phyloP scores from a whole-genome alignment of 345 rosid species.

The Limnanthes douglasii region DNA sequence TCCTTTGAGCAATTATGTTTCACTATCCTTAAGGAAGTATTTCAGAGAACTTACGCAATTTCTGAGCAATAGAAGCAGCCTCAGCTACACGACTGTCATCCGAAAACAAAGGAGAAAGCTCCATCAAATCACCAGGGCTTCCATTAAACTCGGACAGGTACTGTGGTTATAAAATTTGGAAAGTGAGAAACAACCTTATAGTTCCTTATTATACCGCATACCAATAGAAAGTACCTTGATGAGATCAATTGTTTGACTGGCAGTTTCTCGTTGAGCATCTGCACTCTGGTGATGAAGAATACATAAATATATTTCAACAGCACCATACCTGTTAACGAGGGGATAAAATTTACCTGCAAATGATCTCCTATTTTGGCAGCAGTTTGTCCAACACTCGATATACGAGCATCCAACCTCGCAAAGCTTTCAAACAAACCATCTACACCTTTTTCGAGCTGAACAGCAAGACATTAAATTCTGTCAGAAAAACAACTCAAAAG shows the following conservation, averaged over 20 bases:
- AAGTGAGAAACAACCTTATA: slow-evolving; percentile 7
- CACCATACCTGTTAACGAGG: slow-evolving; percentile 5
- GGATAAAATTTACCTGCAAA: slow-evolving; percentile 49
- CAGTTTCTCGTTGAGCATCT: slow-evolving; percentile 98
- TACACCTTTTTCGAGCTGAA: slow-evolving; percentile 85
- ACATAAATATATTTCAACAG: slow-evolving; percentile 2
- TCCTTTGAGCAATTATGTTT: not conserved
- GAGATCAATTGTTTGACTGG: slow-evolving; percentile 95
- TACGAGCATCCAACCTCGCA: slow-evolving; percentile 84
- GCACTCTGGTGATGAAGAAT: slow-evolving; percentile 55
- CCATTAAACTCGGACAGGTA: slow-evolving; percentile 97
- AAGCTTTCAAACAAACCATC: slow-evolving; percentile 89
- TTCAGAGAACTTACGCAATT: slow-evolving; percentile 52
- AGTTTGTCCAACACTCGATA: slow-evolving; percentile 98
- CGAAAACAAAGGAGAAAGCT: slow-evolving; percentile 95
- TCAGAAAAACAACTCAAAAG: not conserved
- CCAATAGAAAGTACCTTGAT: slow-evolving; percentile 47
- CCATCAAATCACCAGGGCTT: slow-evolving; percentile 98
- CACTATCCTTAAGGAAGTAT: not conserved
- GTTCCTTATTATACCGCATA: slow-evolving; percentile 3
- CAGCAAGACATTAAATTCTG: slow-evolving; percentile 3
- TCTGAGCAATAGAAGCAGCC: slow-evolving; percentile 98
- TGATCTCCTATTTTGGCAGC: slow-evolving; percentile 99
- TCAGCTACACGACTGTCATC: slow-evolving; percentile 99
- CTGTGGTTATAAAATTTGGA: slow-evolving; percentile 28